phyloP scores from a whole-genome alignment of 176 grass and related monocot species.

The Lolium perenne region DNA sequence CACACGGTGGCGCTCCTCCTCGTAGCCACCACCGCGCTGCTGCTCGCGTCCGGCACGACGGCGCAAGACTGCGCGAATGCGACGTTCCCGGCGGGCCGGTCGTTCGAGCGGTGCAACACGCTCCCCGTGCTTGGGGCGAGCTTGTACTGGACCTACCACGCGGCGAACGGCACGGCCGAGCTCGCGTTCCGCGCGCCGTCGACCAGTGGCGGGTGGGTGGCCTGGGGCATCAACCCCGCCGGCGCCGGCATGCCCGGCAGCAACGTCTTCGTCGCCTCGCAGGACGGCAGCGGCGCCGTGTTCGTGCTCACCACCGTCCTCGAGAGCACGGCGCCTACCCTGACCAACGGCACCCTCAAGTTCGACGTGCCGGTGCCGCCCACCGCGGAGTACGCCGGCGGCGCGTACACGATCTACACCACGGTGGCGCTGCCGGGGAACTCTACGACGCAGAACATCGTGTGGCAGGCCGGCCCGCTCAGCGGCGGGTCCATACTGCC shows the following conservation, averaged over 20 bases:
- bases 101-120: conserved; percentile 54
- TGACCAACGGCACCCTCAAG: conserved; percentile 52
- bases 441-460: conserved; percentile 59
- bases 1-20: conserved; percentile 28
- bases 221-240: conserved; percentile 84
- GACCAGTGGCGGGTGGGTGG: conserved; percentile 54
- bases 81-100: conserved; percentile 53
- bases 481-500: conserved; percentile 24
- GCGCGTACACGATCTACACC: conserved; percentile 71
- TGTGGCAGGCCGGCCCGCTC: conserved; percentile 73
- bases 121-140: conserved; percentile 61
- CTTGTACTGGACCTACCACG: conserved; percentile 85
- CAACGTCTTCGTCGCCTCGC: conserved; percentile 68
- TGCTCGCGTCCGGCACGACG: background rate
- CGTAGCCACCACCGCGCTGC: background rate
- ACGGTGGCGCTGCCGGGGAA: conserved; percentile 67
- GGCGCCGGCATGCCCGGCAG: conserved; percentile 58
- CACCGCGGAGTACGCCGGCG: conserved; percentile 55
- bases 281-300: conserved; percentile 26
- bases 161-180: conserved; percentile 53
- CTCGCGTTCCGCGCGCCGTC: conserved; percentile 70
- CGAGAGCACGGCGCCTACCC: conserved; percentile 31
- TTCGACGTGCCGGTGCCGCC: conserved; percentile 55
- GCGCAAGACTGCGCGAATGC: conserved; percentile 43
- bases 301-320: conserved; percentile 50